phyloP scores from a whole-genome alignment of 257 asterid species.

The Nicotiana knightiana region DNA sequence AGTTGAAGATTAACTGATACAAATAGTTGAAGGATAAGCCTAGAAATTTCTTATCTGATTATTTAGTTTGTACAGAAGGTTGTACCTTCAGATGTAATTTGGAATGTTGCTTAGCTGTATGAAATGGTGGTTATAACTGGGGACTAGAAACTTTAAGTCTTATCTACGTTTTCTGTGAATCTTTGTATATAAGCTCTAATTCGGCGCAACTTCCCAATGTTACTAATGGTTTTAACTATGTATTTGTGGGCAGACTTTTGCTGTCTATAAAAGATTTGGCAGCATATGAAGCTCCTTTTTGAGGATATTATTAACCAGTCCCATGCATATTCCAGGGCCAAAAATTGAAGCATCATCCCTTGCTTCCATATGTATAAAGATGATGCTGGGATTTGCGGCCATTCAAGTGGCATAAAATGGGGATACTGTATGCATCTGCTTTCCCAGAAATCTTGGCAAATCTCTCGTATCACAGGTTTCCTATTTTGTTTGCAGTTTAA shows the following conservation, averaged over 20 bases:
- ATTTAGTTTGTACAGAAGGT: not conserved
- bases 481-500: not conserved
- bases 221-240: not conserved
- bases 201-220: not conserved
- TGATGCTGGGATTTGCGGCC: constrained; percentile 40
- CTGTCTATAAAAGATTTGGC: constrained; percentile 22
- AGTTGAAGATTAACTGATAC: not conserved
- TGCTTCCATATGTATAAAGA: constrained; percentile 55
- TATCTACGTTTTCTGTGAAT: not conserved
- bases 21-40: not conserved
- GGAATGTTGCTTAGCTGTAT: not conserved
- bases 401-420: constrained; percentile 42
- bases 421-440: constrained; percentile 32
- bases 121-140: not conserved
- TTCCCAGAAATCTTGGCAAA: constrained; percentile 37
- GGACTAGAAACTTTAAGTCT: not conserved
- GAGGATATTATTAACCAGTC: constrained; percentile 36
- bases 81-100: not conserved
- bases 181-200: not conserved
- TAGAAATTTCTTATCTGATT: not conserved
- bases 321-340: constrained; percentile 61
- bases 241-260: constrained; percentile 13
- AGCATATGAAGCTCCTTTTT: constrained; percentile 21
- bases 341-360: constrained; percentile 46
- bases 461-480: constrained; percentile 30